Percentiles rank a stretch among this genome's conserved stretches.
phyloP scores from a whole-genome alignment of 2,329 filamentous ascomycete species.

The Claviceps monticola region DNA sequence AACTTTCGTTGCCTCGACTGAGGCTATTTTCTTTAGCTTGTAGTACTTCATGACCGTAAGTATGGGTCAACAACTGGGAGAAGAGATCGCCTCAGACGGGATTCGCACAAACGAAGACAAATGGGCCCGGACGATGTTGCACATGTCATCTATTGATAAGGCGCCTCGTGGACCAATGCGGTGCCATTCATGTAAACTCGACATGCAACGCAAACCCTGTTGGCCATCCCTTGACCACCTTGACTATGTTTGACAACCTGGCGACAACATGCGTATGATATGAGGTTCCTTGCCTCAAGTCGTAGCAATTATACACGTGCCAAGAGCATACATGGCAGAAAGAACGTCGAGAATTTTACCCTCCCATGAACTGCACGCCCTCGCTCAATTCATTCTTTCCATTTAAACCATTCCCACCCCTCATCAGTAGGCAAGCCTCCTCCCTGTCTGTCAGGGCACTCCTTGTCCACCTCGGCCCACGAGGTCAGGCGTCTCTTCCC shows the following conservation, averaged over 20 bases:
- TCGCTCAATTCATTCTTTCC: neutral
- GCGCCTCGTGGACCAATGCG: no score
- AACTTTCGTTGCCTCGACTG: no score
- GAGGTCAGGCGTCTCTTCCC: conserved; percentile 13
- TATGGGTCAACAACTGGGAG: no score
- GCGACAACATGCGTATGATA: neutral
- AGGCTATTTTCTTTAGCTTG: no score
- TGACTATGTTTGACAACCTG: no score
- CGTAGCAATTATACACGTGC: neutral
- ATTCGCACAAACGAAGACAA: no score
- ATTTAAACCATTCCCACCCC: neutral
- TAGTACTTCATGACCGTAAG: no score
- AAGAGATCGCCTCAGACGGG: no score
- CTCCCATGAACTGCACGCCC: neutral
- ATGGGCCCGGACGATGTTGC: no score
- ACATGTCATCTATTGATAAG: no score
- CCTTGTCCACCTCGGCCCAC: conserved; percentile 16
- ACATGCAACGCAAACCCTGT: neutral
- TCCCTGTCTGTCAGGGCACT: neutral
- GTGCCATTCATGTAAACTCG: no score
- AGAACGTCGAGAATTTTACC: neutral
- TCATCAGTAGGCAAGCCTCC: neutral
- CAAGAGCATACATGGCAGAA: neutral
- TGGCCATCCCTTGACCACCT: neutral
- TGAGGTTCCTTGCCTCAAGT: neutral